phyloP scores from a whole-genome alignment of 805 yeast genomes.

The Starmerella floricola region DNA sequence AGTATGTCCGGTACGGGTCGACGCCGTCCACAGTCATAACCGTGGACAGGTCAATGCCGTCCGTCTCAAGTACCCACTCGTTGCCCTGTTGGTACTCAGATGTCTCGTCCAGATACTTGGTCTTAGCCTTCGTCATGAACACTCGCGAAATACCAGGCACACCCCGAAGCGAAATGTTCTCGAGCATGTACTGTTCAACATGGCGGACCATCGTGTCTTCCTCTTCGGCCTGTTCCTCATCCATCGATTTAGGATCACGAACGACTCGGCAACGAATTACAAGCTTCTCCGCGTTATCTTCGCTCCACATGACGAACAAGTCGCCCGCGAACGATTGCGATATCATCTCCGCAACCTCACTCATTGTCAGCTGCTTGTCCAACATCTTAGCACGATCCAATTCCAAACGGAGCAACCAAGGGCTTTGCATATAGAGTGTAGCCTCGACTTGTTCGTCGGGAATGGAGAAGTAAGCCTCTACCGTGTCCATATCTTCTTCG shows the following conservation, averaged over 20 bases:
- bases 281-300: constrained; percentile 94
- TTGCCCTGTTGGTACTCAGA: constrained; percentile 84
- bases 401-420: constrained; percentile 94
- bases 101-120: constrained; percentile 41
- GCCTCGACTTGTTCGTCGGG: constrained; percentile 97
- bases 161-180: constrained; percentile 89
- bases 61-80: constrained; percentile 98
- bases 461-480: constrained; percentile 91
- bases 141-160: constrained; percentile 85
- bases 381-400: constrained; percentile 98
- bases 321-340: constrained; percentile 89
- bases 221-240: constrained; percentile 88
- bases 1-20: constrained; percentile 78
- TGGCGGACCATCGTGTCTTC: constrained; percentile 94
- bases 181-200: constrained; percentile 92
- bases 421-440: constrained; percentile 86
- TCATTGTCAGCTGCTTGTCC: constrained; percentile 94
- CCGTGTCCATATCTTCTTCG: constrained; percentile 93
- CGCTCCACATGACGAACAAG: constrained; percentile 95
- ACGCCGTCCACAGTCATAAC: constrained; percentile 94
- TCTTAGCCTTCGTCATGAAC: constrained; percentile 41
- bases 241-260: constrained; percentile 86
- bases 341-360: constrained; percentile 93
- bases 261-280: constrained; percentile 97
- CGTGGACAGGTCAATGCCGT: constrained; percentile 91